phyloP scores from a whole-genome alignment of 2,329 filamentous ascomycete species.

The Lasiodiplodia citricola region DNA sequence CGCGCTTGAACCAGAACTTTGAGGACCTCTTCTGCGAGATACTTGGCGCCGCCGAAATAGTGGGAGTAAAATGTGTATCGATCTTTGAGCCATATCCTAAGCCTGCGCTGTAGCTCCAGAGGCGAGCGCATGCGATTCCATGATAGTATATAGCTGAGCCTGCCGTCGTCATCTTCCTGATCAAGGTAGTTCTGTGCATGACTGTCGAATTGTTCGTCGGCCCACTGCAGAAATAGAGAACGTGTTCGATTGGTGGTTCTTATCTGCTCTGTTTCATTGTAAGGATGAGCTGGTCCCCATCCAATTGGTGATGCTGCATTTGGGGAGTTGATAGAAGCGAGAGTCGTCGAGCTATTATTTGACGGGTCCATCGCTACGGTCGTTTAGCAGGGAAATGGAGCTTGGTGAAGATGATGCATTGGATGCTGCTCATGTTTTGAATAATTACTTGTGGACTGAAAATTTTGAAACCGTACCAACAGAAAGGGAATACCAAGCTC shows the following conservation, averaged over 20 bases:
- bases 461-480: not conserved
- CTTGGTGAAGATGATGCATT: not conserved
- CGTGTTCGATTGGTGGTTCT: not conserved
- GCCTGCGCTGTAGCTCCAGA: not conserved
- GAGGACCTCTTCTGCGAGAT: not conserved
- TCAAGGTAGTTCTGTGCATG: not conserved
- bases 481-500: not conserved
- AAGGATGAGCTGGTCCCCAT: not conserved
- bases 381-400: not conserved
- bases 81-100: not conserved
- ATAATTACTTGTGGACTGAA: not conserved
- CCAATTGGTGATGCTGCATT: not conserved
- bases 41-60: not conserved
- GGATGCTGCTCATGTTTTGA: not conserved
- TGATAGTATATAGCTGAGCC: not conserved
- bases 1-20: not conserved
- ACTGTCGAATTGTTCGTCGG: not conserved
- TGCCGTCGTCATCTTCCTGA: not conserved
- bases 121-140: not conserved
- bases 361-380: not conserved
- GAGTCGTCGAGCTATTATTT: not conserved
- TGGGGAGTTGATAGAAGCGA: not conserved
- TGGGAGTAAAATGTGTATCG: not conserved
- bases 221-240: not conserved
- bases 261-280: not conserved